Base-by-base conservation (phyloP, 805 yeast genomes). In the Kluyveromyces starmeri region DNA sequence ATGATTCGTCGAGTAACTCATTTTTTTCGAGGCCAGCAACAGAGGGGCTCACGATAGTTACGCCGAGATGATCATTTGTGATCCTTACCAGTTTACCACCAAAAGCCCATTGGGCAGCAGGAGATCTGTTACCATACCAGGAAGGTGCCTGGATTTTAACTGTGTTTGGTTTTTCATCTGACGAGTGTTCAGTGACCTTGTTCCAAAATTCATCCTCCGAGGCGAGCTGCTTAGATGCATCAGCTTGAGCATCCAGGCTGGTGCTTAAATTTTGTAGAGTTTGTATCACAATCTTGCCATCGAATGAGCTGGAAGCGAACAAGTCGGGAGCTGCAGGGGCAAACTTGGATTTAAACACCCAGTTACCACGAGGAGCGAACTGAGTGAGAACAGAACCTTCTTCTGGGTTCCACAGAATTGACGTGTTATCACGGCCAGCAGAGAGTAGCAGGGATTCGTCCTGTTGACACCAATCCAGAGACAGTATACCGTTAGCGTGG, bases 351-450 rank as follows among this genome's bases (percentile, higher is more conserved):
- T 84, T 77, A 63, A 86, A 92, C 10, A 83, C 78, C 98, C 98
- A 92, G 59, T 85, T 88, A 23, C 94, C 82, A 22, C 94, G 73
- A 9, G 94, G 73, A 35, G 97, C 96, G 57, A 83, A 92, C 51
- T 84, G 83, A 4, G 92, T 94, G 43, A 89, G 62, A 50, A 74
- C 71, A 38, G 64, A 65, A 30, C 88, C 94, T 14, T 71, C 61
- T 35, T 73, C 62, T 18, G 96, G 96, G 58, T 92, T 85, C 98
- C 98, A 92, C 47, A 92, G 64, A 42, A 78, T 62, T 4, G 94
- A 84, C 20, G 84, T 65, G 55, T 86, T 86, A 59, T 92, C 98
- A 50, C 84, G 82, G 40, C 96, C 96, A 54, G 89, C 73, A n/a
- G 96, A 83, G 27, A 92, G 63, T 47, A 92, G 66, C 44, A 92